Percentiles rank a stretch among this genome's conserved stretches.
phyloP scores from a whole-genome alignment of 305 asterid species.

The Fraxinus dipetala region DNA sequence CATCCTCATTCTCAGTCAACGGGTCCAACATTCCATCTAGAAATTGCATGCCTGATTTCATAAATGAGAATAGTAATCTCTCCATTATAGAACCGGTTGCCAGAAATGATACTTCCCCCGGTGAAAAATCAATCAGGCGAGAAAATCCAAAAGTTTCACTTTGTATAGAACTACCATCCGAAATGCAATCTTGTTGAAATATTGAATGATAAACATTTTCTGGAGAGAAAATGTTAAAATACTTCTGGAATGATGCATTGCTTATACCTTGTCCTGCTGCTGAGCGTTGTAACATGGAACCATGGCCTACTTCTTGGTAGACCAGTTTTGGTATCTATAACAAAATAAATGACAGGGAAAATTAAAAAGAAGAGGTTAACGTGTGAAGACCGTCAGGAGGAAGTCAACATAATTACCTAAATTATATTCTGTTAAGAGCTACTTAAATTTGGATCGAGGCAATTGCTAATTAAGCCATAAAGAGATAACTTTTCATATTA shows the following conservation, averaged over 20 bases:
- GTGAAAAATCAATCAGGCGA: conserved; percentile 71
- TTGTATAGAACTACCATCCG: conserved; percentile 31
- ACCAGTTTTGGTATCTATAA: conserved; percentile 80
- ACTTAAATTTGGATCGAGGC: conserved; percentile 9
- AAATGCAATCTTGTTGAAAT: conserved; percentile 31
- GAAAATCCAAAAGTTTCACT: conserved; percentile 78
- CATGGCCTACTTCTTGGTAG: conserved; percentile 51
- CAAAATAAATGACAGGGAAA: conserved; percentile 22
- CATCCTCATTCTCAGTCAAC: conserved; percentile 55
- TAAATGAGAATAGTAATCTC: conserved; percentile 60
- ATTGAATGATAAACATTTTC: conserved; percentile 60
- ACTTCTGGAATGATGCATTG: conserved; percentile 44
- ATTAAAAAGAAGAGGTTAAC: background rate
- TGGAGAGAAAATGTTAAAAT: conserved; percentile 74
- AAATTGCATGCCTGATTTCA: conserved; percentile 51
- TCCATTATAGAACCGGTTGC: conserved; percentile 72
- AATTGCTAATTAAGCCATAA: background rate
- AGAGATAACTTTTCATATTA: background rate
- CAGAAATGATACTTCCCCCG: conserved; percentile 67
- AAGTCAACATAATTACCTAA: conserved; percentile 10
- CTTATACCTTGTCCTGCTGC: conserved; percentile 36
- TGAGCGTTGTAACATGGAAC: conserved; percentile 34
- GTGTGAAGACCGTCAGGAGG: background rate
- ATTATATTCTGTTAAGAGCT: conserved; percentile 9
- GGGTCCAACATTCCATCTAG: conserved; percentile 54